Conservation (phyloP, 495 filamentous ascomycete genomes). For the Parmelia sp. region DNA sequence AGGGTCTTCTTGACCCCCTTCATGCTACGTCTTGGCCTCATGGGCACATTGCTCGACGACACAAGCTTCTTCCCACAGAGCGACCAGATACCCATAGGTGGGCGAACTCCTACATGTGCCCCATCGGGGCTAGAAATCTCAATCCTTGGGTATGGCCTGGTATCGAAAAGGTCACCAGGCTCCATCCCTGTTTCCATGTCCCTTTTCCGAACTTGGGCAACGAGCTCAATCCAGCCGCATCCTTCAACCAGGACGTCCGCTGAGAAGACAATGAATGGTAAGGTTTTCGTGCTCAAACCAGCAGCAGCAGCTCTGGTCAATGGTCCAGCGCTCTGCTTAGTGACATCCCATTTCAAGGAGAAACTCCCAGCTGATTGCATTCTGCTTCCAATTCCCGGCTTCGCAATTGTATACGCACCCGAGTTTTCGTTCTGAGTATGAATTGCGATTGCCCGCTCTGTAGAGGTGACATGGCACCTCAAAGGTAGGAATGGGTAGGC, state of each 20-base stretch:
- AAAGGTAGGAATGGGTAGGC: conserved; percentile 76
- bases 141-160: conserved; percentile 53
- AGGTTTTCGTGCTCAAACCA: conserved; percentile 43
- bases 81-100: conserved; percentile 67
- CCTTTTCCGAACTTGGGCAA: conserved; percentile 65
- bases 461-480: conserved; percentile 64
- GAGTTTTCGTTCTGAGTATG: conserved; percentile 52
- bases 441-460: conserved; percentile 65
- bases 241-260: conserved; percentile 86
- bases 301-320: conserved; percentile 47
- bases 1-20: conserved; percentile 25
- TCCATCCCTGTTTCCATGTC: conserved; percentile 18
- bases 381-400: conserved; percentile 47
- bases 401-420: conserved; percentile 52
- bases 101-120: conserved; percentile 59
- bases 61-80: conserved; percentile 12
- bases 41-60: conserved; percentile 6
- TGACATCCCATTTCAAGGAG: conserved; percentile 73
- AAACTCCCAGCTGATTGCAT: conserved; percentile 66
- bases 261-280: conserved; percentile 74
- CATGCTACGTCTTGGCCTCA: conserved; percentile 28
- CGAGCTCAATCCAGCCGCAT: conserved; percentile 87
- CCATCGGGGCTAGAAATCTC: conserved; percentile 85
- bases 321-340: conserved; percentile 58
- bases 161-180: conserved; percentile 18